Evolutionary conservation across 306 rosid species (phyloP), one percentile per base, ranked within the genome.

Genomic region (Quercus bicolor): DNA sequence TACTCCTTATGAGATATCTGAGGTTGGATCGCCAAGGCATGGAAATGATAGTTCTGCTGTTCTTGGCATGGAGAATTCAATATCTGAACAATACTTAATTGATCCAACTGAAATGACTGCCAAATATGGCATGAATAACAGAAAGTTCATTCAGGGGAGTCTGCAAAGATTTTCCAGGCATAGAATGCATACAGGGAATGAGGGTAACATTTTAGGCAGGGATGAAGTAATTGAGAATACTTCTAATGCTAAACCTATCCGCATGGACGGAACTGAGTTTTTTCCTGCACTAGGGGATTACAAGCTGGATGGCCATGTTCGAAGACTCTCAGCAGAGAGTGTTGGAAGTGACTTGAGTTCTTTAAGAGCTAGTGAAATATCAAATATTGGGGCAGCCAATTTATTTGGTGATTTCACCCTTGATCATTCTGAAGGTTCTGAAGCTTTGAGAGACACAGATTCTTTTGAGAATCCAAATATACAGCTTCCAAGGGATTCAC

Each of bases 181-280:
- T 34, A 73, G 81, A 69, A 60, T 66, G 71, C 68, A 76, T 16
- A 51, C 45, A 15, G 85, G 54, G 68, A 74, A 24, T 26, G 74
- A 55, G 48, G 66, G 72, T 15, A 70, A 45, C 16, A 70, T 7
- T 75, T 5, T 54, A 62, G 85, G 73, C 65, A 76, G 52, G 71
- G 80, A 83, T 24, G 76, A 65, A 72, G 28, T 83, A 68, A 55
- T 78, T 14, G 85, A 84, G 74, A 83, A 73, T 79, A 66, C 37
- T 77, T 72, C 81, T 54, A 79, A 57, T 64, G 76, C 77, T 55
- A 79, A 83, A 79, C 84, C 82, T 79, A 78, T 93, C 68, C 77
- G 68, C 79, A 83, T 93, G 53, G 93, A 93, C 34, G 98, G 95
- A 83, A 78, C 95, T 21, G 89, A 83, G 53, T 93, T 83, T 82